Evolutionary conservation across 192 early-diverging fungal species (phyloP), one percentile per base, ranked within the genome.

Genomic region (Cetraspora pellucida): DNA sequence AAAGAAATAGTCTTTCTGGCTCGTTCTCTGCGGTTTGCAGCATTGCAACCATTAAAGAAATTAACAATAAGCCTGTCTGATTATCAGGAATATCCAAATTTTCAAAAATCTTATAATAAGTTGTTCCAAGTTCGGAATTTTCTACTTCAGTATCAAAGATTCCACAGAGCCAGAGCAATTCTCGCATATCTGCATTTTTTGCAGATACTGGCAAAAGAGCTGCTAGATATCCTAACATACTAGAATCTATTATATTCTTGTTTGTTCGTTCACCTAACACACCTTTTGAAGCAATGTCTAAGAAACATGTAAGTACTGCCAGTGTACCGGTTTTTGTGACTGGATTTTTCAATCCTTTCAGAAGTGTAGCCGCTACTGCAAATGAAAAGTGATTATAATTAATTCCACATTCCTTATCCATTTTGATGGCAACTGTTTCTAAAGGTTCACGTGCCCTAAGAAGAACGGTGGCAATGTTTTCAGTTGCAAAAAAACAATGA

Each of bases 361-460:
- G 77, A 49, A 98, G 84, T 27, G 90, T 90, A 55, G 90, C 86
- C 10, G 94, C 85, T 46, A 97, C 85, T 17, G 96, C 94, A 70
- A 95, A 94, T 30, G 93, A 87, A 70, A 98, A 97, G 77, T 96
- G 93, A 57, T 89, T 86, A 85, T 97, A 98, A 80, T 89, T 91
- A 64, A 97, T 85, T 3, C 95, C 95, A 27, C 90, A 87, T 9
- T 85, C 78, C 21, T 84, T 81, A 77, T 98, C 96, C 69, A 96
- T 77, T 73, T 91, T 82, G 73, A 82, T 86, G 19, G 91, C 88
- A 2, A 90, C 88, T 71, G 94, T 89, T 66, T 88, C 84, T 46
- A 97, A 86, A 2, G 92, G 91, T 3, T 83, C 84, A 17, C 95
- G 88, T 9, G 91, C 92, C 23, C 81, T 79, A 82, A 95, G 80